Evolutionary conservation across 2,329 filamentous ascomycete species (phyloP).

Genomic region (Coniochaeta prunicola): DNA sequence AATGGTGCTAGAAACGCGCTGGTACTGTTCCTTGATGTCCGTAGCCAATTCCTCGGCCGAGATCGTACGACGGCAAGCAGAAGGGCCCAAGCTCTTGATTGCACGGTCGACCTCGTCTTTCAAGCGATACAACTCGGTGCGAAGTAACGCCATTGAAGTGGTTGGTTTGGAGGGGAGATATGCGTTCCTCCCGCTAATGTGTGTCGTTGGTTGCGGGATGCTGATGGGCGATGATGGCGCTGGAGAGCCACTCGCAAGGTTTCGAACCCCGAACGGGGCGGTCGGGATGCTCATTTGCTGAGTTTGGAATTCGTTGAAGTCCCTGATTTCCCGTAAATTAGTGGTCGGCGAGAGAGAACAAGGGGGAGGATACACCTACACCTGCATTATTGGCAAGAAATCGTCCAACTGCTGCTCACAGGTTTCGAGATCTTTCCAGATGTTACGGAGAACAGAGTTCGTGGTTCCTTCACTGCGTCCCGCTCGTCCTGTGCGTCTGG

Average conservation of each 20-base stretch:
- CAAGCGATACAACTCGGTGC: constrained; percentile 8
- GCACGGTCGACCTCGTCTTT: constrained; percentile 6
- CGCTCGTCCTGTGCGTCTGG: background rate
- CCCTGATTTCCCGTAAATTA: constrained; percentile 3
- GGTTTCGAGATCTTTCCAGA: constrained; percentile 3
- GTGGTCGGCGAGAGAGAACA: background rate
- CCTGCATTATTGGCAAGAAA: constrained; percentile 10
- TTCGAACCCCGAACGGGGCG: background rate
- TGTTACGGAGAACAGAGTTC: background rate
- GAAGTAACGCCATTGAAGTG: constrained; percentile 1
- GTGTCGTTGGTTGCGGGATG: constrained; percentile 3
- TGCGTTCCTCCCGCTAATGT: background rate
- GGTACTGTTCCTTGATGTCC: background rate
- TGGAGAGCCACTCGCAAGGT: background rate
- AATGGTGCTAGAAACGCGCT: constrained; percentile 1
- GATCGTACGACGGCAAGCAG: background rate
- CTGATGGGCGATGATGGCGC: constrained; percentile 3
- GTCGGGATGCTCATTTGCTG: constrained; percentile 6
- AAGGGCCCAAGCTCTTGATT: constrained; percentile 1
- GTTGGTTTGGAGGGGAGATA: background rate
- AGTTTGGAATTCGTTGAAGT: constrained; percentile 11
- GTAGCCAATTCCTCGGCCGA: background rate
- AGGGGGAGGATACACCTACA: constrained; percentile 3
- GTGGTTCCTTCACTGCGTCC: background rate
- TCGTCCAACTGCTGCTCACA: constrained; percentile 7